Evolutionary conservation across 179 eudicot genomes (phyloP).

Genomic region (Silene noctiflora): DNA sequence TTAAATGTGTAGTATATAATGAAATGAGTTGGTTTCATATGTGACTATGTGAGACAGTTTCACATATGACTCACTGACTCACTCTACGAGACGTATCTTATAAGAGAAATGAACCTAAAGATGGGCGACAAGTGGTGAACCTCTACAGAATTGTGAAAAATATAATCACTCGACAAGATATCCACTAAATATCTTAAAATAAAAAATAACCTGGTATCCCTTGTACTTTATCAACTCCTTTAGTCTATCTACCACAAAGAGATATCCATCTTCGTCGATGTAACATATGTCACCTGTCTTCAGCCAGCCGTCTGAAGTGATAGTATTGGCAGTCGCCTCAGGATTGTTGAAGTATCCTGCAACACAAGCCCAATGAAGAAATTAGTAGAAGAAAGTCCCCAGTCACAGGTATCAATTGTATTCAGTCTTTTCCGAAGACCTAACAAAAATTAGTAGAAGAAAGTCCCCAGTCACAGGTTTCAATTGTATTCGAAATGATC

Average conservation of each 20-base stretch:
- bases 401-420: too few relatives aligned
- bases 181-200: background rate
- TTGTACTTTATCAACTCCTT: conserved; percentile 57
- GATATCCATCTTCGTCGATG: conserved; percentile 48
- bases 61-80: too few relatives aligned
- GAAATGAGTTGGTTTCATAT: too few relatives aligned
- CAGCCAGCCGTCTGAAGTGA: conserved; percentile 49
- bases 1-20: too few relatives aligned
- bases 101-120: background rate
- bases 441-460: too few relatives aligned
- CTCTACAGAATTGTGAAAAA: background rate
- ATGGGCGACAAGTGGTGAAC: background rate
- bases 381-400: too few relatives aligned
- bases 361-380: background rate
- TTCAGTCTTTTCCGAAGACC: too few relatives aligned
- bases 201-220: conserved; percentile 45
- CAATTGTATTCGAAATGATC: too few relatives aligned
- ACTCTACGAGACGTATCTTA: too few relatives aligned
- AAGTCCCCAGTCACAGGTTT: too few relatives aligned
- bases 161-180: background rate
- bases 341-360: conserved; percentile 47
- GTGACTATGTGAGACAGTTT: too few relatives aligned
- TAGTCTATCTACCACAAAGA: conserved; percentile 53
- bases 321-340: conserved; percentile 46
- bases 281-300: conserved; percentile 55